Evolutionary conservation across 1,284 basidiomycete species (phyloP), one percentile per base, ranked within the genome.

Genomic region (Marasmius fiardii): DNA sequence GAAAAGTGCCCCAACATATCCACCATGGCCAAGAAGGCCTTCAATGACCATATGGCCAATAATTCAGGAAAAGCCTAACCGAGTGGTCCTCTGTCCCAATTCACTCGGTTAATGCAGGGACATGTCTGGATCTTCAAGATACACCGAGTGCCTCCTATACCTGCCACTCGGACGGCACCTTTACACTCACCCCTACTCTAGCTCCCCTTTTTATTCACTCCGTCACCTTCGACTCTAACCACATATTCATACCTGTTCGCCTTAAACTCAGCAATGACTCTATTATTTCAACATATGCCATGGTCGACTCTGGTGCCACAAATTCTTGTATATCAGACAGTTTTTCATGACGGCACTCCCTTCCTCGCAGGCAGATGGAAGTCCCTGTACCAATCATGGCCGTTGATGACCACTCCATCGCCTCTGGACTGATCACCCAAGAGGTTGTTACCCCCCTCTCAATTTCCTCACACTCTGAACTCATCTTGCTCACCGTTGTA

Each of bases 161-260:
- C n/a, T n/a, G n/a, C 33, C 34, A 1, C 14, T 35, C 18, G 18
- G 12, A 28, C 43, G 23, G 23, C 43, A 44, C 23, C 23, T 44
- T n/a, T 8, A 16, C 3, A 2, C 43, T 44, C 20, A 44, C 2
- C 21, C 12, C n/a, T 2, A 20, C 20, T 23, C 1, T 24, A 23
- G 23, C 43, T 47, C 51, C 58, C 58, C 18, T n/a, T 10, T 43
- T 58, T 26, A 53, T 51, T 52, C 41, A 39, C 18, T 57, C 2
- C 51, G 58, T 47, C 57, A 58, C 5, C 43, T 4, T 20, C 43
- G n/a, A 12, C 39, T 44, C 63, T 18, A 48, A 57, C 43, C 70
- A 72, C 63, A 70, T 72, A 49, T 67, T 71, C 44, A 60, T 72
- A 37, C 56, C 64, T 33, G 34, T 67, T 43, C 43, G 51, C n/a